A percentile compares a stretch with the other conserved stretches of the same genome.
Conservation (phyloP, 352 stramenopile species). For the Pythium scleroteichum region DNA sequence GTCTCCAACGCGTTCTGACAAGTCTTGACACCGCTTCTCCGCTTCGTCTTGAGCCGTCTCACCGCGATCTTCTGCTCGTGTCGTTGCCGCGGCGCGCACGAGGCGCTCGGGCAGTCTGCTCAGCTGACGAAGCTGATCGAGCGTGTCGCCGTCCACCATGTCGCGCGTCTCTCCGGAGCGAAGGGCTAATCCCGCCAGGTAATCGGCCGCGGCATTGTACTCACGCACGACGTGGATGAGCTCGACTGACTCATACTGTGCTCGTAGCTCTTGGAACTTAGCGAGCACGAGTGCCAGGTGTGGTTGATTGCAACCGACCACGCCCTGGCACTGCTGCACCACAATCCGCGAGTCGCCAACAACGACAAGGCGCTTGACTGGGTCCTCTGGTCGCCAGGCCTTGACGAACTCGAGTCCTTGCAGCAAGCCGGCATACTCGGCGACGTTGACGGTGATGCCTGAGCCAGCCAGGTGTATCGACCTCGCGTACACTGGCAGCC, state of each 20-base stretch:
- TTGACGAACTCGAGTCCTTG: not conserved
- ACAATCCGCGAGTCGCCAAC: constrained; percentile 18
- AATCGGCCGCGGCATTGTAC: too few relatives aligned
- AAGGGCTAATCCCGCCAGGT: too few relatives aligned
- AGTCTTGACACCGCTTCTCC: too few relatives aligned
- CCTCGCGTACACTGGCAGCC: not conserved
- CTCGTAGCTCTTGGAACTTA: not conserved
- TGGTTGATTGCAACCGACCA: constrained; percentile 16
- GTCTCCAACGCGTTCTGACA: too few relatives aligned
- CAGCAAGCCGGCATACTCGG: constrained; percentile 25
- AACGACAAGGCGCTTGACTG: constrained; percentile 1
- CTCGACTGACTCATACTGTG: not conserved
- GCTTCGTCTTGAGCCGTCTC: too few relatives aligned
- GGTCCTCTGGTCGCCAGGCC: not conserved
- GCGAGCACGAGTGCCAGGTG: constrained; percentile 9
- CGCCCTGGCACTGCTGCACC: constrained; percentile 6
- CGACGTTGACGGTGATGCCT: constrained; percentile 21
- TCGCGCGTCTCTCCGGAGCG: too few relatives aligned
- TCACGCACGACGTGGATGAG: constrained; percentile 1
- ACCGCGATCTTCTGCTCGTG: too few relatives aligned
- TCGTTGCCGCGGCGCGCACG: too few relatives aligned
- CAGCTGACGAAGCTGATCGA: too few relatives aligned
- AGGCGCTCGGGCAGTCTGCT: too few relatives aligned
- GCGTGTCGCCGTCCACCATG: too few relatives aligned
- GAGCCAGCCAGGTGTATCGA: not conserved